Conservation (phyloP, 2,329 filamentous ascomycete genomes). For the Rutstroemia sp. region DNA sequence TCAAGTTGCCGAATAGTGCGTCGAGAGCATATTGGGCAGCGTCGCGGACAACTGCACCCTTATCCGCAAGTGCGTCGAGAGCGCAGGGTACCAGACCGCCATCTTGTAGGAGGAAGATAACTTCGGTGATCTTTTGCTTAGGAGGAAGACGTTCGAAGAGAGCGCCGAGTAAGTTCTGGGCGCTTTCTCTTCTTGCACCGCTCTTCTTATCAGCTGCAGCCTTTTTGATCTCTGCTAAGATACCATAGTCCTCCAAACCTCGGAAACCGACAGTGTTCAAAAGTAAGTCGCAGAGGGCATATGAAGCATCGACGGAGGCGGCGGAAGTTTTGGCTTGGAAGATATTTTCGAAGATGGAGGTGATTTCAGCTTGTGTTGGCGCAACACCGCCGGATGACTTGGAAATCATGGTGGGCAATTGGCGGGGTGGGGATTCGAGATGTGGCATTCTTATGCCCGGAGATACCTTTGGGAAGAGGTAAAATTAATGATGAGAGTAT, state of each 20-base stretch:
- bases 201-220: slow-evolving; percentile 92
- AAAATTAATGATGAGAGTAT: slow-evolving; percentile 10
- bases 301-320: slow-evolving; percentile 53
- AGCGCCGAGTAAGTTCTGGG: slow-evolving; percentile 90
- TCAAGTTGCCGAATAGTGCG: slow-evolving; percentile 72
- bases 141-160: slow-evolving; percentile 84
- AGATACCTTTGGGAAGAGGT: slow-evolving; percentile 15
- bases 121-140: slow-evolving; percentile 70
- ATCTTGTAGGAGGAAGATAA: slow-evolving; percentile 75
- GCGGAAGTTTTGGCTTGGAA: slow-evolving; percentile 52
- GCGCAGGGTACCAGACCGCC: slow-evolving; percentile 63
- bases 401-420: slow-evolving; percentile 38
- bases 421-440: slow-evolving; percentile 33
- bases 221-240: slow-evolving; percentile 61
- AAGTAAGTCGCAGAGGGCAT: slow-evolving; percentile 56
- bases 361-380: slow-evolving; percentile 59
- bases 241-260: slow-evolving; percentile 52
- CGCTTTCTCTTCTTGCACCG: slow-evolving; percentile 74
- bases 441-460: slow-evolving; percentile 39
- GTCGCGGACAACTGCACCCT: slow-evolving; percentile 80
- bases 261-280: slow-evolving; percentile 58
- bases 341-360: slow-evolving; percentile 56
- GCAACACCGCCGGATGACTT: slow-evolving; percentile 34
- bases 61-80: slow-evolving; percentile 83
- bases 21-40: slow-evolving; percentile 92